These are phyloP conservation scores for Vitrella brassicaformis DNA, from an alignment of 73 alveolate genomes.

Conservation along the genomic window DNA sequence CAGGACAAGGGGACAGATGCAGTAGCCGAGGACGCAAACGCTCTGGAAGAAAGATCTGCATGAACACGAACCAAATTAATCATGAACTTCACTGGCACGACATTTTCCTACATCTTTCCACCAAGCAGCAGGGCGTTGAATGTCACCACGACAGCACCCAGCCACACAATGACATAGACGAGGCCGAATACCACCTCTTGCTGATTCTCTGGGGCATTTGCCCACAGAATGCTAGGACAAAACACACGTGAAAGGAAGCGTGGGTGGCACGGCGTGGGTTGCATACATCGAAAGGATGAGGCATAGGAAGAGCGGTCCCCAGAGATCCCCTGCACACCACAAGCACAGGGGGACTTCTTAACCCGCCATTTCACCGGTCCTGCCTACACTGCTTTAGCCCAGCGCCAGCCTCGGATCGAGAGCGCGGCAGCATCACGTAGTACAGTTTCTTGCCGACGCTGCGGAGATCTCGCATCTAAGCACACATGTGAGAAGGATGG, in stretches of 20 bases:
- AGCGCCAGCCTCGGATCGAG: not conserved
- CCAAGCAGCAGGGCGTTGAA: conserved; percentile 66
- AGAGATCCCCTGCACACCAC: too few species aligned
- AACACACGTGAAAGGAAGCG: too few species aligned
- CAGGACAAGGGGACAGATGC: conserved; percentile 68
- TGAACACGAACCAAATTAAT: too few species aligned
- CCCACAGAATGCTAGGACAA: conserved; percentile 13
- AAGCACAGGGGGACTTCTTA: too few species aligned
- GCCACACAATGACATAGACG: conserved; percentile 66
- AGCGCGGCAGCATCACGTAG: not conserved
- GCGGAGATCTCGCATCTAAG: not conserved
- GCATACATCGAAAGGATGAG: not conserved
- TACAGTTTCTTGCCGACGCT: not conserved
- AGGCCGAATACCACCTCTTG: conserved; percentile 51
- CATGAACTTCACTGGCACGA: too few species aligned
- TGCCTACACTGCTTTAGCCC: conserved; percentile 13
- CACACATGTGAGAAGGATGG: too few species aligned
- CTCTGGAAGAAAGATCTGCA: conserved; percentile 62
- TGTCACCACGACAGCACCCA: conserved; percentile 65
- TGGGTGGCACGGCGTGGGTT: too few species aligned
- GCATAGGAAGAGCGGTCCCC: conserved; percentile 78
- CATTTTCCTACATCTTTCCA: too few species aligned
- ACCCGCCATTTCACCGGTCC: too few species aligned
- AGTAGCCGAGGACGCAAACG: conserved; percentile 74
- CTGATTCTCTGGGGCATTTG: conserved; percentile 53